Evolutionary conservation across 352 stramenopile species (phyloP).

Genomic region (Globisporangium echinulatum): DNA sequence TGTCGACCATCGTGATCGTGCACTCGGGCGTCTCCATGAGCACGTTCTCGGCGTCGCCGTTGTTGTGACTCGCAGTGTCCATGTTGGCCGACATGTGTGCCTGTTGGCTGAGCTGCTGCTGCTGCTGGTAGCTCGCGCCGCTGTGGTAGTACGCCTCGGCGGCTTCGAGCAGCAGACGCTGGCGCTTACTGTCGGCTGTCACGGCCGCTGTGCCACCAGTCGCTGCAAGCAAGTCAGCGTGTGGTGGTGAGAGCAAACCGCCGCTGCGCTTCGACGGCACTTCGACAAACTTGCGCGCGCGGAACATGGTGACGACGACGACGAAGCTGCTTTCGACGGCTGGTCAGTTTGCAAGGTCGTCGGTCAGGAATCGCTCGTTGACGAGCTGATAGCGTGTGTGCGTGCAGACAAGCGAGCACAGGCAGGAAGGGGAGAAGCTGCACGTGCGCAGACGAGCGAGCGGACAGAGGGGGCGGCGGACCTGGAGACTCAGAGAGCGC

Average conservation of each 20-base stretch:
- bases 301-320: conserved; percentile 44
- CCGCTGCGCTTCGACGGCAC: conserved; percentile 53
- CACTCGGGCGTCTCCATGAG: conserved; percentile 52
- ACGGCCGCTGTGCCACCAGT: conserved; percentile 8
- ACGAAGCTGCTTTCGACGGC: background rate
- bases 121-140: background rate
- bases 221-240: conserved; percentile 22
- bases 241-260: conserved; percentile 29
- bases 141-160: conserved; percentile 6
- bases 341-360: no score
- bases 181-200: conserved; percentile 40
- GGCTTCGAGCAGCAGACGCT: conserved; percentile 33
- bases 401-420: no score
- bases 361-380: background rate
- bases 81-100: background rate
- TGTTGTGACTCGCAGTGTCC: background rate
- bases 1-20: conserved; percentile 36
- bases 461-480: background rate
- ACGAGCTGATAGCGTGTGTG: background rate
- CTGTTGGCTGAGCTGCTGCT: background rate
- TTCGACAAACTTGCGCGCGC: conserved; percentile 58
- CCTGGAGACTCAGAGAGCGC: background rate
- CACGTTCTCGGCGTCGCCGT: conserved; percentile 19
- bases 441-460: background rate
- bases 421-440: no score